phyloP scores from a whole-genome alignment of 2,329 filamentous ascomycete species.

The Trichoderma harzianum region DNA sequence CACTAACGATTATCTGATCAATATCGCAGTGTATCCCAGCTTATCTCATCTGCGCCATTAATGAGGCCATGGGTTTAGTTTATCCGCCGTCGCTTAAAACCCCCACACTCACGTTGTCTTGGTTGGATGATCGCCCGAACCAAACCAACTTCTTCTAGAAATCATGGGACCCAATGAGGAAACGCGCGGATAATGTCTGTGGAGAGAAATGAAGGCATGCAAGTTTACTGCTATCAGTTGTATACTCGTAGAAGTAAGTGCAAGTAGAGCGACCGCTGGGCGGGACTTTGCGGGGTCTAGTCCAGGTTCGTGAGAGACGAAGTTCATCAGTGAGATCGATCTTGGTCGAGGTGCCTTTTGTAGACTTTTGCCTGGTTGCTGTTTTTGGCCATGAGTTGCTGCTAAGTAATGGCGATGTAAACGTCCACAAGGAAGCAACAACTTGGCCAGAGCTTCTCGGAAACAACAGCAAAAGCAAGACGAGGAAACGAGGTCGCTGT shows the following conservation, averaged over 20 bases:
- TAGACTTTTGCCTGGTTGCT: neutral
- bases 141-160: constrained; percentile 4
- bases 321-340: neutral
- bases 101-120: neutral
- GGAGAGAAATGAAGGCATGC: neutral
- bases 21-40: neutral
- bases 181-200: neutral
- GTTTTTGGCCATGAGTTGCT: neutral
- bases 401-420: neutral
- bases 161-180: neutral
- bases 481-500: neutral
- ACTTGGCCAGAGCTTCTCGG: neutral
- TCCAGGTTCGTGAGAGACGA: neutral
- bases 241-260: neutral
- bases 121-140: neutral
- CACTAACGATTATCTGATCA: neutral
- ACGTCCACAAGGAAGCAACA: neutral
- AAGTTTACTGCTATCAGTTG: neutral
- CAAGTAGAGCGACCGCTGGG: neutral
- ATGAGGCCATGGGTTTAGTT: neutral
- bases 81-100: neutral
- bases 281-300: neutral
- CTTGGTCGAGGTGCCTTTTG: neutral
- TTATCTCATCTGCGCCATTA: constrained; percentile 2
- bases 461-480: neutral